These are phyloP conservation scores for Areca catechu DNA, from an alignment of 176 grass and related monocot genomes.

Conservation along the genomic window DNA sequence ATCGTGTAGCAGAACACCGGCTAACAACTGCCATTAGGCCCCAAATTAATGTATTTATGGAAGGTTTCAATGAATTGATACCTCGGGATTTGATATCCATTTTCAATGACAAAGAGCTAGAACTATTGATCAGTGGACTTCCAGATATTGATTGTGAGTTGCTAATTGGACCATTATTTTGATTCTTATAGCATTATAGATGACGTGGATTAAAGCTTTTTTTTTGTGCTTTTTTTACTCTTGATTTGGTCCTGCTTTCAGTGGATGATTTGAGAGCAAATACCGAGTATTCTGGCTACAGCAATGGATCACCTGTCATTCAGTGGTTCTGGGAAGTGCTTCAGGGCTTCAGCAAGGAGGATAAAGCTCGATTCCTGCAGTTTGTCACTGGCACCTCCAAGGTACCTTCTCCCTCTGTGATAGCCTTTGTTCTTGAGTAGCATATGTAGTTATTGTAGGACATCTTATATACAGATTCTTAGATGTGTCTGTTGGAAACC, in stretches of 20 bases:
- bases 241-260: too few species aligned
- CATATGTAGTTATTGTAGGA: too few species aligned
- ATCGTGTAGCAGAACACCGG: conserved; percentile 72
- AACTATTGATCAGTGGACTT: conserved; percentile 89
- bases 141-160: conserved; percentile 98
- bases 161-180: background rate
- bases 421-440: too few species aligned
- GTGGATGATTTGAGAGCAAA: conserved; percentile 87
- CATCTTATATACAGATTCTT: too few species aligned
- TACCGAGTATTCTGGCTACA: conserved; percentile 98
- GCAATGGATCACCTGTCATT: conserved; percentile 84
- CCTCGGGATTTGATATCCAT: conserved; percentile 79
- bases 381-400: conserved; percentile 99
- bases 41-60: conserved; percentile 94
- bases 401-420: conserved; percentile 26
- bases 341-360: conserved; percentile 92
- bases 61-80: conserved; percentile 89
- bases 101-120: conserved; percentile 97
- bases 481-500: too few species aligned
- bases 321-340: conserved; percentile 99
- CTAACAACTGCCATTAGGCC: conserved; percentile 92
- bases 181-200: too few species aligned
- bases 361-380: conserved; percentile 96
- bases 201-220: too few species aligned
- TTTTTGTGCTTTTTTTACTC: too few species aligned